These are phyloP conservation scores for Vitis hybrid DNA, from an alignment of 177 flowering plant species.

Conservation along the genomic window DNA sequence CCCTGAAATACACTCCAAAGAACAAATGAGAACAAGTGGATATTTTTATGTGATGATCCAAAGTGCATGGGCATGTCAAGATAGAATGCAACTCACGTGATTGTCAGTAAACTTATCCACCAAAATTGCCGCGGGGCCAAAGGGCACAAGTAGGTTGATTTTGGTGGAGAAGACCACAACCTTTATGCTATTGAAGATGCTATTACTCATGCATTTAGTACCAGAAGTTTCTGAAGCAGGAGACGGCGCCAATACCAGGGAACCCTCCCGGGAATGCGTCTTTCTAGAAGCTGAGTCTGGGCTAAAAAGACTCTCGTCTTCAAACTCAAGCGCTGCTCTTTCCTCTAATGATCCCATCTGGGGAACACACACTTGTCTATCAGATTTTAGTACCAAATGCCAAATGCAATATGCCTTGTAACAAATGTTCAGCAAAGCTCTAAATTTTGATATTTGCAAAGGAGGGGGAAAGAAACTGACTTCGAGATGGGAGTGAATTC, in stretches of 20 bases:
- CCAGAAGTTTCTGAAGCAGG: conserved; percentile 11
- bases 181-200: conserved; percentile 32
- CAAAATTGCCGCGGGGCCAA: conserved; percentile 53
- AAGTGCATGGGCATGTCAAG: not conserved
- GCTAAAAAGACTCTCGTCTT: conserved; percentile 39
- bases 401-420: not conserved
- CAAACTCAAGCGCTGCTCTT: conserved; percentile 33
- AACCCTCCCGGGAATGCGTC: conserved; percentile 18
- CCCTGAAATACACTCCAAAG: conserved; percentile 35
- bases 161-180: conserved; percentile 40
- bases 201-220: conserved; percentile 11
- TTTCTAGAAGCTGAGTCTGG: conserved; percentile 27
- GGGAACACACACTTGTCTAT: conserved; percentile 1
- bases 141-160: conserved; percentile 45
- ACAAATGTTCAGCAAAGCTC: not conserved
- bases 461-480: not conserved
- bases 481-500: conserved; percentile 7
- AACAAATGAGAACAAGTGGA: not conserved
- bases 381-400: not conserved
- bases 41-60: not conserved
- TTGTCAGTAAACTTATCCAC: conserved; percentile 24
- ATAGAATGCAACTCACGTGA: conserved; percentile 35
- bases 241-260: conserved; percentile 10
- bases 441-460: not conserved
- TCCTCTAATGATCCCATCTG: conserved; percentile 41